These are phyloP conservation scores for Scenedesmus sp. DNA, from an alignment of 163 green algal species.

Conservation along the genomic window DNA sequence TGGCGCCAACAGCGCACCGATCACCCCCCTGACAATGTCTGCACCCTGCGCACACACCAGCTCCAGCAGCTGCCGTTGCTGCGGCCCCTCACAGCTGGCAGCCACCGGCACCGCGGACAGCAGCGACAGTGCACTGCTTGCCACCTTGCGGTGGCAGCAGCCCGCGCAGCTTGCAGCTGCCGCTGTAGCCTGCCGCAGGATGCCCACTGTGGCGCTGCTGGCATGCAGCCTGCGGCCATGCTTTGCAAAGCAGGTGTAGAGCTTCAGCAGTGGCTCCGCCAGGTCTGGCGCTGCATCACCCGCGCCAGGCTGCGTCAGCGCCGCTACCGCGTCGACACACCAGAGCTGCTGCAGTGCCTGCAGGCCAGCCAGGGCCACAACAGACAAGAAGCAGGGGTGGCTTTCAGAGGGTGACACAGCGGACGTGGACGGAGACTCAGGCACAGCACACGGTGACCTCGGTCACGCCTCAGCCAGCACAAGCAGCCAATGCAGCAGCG, in stretches of 20 bases:
- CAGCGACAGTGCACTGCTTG: constrained; percentile 15
- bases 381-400: too few species aligned
- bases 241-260: not conserved
- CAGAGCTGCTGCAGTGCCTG: constrained; percentile 35
- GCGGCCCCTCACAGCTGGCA: not conserved
- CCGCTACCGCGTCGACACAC: not conserved
- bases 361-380: not conserved
- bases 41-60: not conserved
- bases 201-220: not conserved
- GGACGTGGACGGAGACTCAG: too few species aligned
- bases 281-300: constrained; percentile 36
- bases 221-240: constrained; percentile 8
- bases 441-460: too few species aligned
- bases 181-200: not conserved
- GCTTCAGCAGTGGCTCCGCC: constrained; percentile 18
- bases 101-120: constrained; percentile 16
- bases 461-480: too few species aligned
- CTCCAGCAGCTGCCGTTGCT: constrained; percentile 32
- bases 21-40: not conserved
- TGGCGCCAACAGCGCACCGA: constrained; percentile 31
- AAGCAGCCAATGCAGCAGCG: too few species aligned
- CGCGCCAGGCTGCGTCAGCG: not conserved
- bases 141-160: constrained; percentile 36
- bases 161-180: constrained; percentile 25
- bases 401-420: too few species aligned